These are phyloP conservation scores for Heterobasidion occidentale DNA, from an alignment of 1,284 basidiomycete species.

Conservation along the genomic window DNA sequence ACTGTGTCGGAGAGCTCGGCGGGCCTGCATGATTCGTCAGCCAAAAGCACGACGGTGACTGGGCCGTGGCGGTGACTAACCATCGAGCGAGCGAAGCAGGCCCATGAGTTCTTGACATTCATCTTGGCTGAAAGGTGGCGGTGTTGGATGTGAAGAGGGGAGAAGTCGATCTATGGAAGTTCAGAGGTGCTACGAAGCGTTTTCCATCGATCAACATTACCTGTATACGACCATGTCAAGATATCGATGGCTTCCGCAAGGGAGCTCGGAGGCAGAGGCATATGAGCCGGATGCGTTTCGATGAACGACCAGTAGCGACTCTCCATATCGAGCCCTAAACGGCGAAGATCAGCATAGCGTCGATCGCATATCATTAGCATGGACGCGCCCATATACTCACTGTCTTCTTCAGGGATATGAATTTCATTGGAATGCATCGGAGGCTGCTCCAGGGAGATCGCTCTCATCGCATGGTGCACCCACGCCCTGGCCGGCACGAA, in stretches of 20 bases:
- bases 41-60: not conserved
- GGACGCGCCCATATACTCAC: conserved; percentile 30
- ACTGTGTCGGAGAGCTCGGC: conserved; percentile 26
- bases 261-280: conserved; percentile 39
- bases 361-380: not conserved
- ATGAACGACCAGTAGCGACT: conserved; percentile 73
- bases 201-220: conserved; percentile 22
- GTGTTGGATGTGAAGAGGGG: conserved; percentile 41
- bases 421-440: conserved; percentile 14
- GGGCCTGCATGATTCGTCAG: conserved; percentile 21
- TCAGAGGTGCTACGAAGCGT: not conserved
- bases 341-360: not conserved
- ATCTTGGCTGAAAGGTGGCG: conserved; percentile 61
- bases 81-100: conserved; percentile 45
- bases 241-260: conserved; percentile 60
- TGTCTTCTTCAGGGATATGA: conserved; percentile 33
- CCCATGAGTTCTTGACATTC: conserved; percentile 66
- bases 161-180: conserved; percentile 48
- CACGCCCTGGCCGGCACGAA: conserved; percentile 40
- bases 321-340: conserved; percentile 55
- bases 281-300: conserved; percentile 66
- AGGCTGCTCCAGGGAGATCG: conserved; percentile 40
- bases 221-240: conserved; percentile 69
- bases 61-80: conserved; percentile 8
- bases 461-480: conserved; percentile 56